Conservation (phyloP, 2,329 filamentous ascomycete species). For the Stachybotrys elegans region DNA sequence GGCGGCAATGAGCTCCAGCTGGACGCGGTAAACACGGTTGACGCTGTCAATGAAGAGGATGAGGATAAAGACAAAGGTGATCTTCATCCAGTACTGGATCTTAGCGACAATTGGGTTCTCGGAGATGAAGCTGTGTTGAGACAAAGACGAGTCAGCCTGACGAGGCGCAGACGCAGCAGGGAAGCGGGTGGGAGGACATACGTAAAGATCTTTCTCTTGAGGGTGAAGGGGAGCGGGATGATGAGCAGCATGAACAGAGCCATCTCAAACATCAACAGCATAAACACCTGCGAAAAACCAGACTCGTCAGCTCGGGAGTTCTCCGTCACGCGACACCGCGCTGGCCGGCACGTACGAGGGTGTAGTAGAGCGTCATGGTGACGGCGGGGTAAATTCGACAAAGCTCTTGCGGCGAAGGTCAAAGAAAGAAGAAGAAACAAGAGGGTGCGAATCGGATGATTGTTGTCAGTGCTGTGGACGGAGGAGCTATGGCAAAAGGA, state of each 20-base stretch:
- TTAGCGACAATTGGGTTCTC: constrained; percentile 82
- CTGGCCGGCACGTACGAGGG: constrained; percentile 34
- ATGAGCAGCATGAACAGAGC: constrained; percentile 72
- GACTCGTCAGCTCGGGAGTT: constrained; percentile 6
- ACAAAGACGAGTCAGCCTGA: not conserved
- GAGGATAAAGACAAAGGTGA: constrained; percentile 97
- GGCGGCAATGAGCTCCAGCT: constrained; percentile 75
- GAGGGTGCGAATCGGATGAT: no score
- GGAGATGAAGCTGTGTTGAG: constrained; percentile 74
- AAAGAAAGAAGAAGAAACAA: no score
- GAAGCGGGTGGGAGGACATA: constrained; percentile 29
- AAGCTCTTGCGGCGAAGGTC: no score
- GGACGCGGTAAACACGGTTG: constrained; percentile 91
- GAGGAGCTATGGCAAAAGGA: constrained; percentile 2
- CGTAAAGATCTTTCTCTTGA: constrained; percentile 81
- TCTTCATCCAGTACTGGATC: constrained; percentile 96
- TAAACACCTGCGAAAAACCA: constrained; percentile 61
- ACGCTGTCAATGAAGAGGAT: constrained; percentile 98
- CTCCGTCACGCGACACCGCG: not conserved
- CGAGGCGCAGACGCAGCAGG: not conserved
- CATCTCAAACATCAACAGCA: constrained; percentile 81
- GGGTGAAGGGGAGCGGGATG: constrained; percentile 80
- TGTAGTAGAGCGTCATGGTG: constrained; percentile 56
- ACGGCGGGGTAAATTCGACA: constrained; percentile 12
- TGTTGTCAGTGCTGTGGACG: no score